Conservation (phyloP, 1,284 basidiomycete species). For the Apiotrichum porosum region DNA sequence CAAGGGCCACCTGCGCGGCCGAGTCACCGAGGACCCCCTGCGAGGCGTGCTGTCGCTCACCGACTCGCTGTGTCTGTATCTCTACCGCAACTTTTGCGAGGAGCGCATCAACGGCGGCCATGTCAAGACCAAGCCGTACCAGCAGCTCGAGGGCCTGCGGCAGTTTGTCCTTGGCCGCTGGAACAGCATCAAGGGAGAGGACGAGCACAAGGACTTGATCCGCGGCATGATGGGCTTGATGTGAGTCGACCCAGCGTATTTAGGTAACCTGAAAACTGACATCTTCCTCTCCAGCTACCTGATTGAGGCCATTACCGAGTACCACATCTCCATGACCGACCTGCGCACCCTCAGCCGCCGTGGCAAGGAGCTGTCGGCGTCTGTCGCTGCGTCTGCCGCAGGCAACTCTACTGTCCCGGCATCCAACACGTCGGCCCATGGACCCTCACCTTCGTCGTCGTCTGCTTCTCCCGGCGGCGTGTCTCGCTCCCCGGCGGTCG, state of each 20-base stretch:
- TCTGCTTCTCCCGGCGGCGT: conserved; percentile 13
- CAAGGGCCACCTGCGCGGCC: conserved; percentile 19
- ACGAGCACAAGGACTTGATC: conserved; percentile 24
- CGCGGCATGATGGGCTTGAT: conserved; percentile 44
- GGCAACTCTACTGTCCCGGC: conserved; percentile 3
- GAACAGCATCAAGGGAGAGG: conserved; percentile 27
- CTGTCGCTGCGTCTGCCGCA: neutral
- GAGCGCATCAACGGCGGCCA: conserved; percentile 40
- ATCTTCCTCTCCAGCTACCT: conserved; percentile 27
- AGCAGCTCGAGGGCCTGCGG: conserved; percentile 29
- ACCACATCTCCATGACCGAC: conserved; percentile 33
- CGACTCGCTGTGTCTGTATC: conserved; percentile 52
- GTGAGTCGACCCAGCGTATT: conserved; percentile 26
- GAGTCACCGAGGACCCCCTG: conserved; percentile 29
- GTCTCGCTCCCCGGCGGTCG: conserved; percentile 19
- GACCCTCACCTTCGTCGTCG: conserved; percentile 18
- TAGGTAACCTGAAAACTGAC: neutral
- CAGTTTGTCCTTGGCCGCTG: conserved; percentile 31
- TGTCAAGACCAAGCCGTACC: conserved; percentile 28
- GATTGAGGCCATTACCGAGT: conserved; percentile 41
- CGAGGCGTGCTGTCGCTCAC: conserved; percentile 49
- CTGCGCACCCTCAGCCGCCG: conserved; percentile 28
- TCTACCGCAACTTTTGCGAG: conserved; percentile 52
- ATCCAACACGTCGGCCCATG: conserved; percentile 8
- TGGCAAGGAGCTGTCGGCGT: conserved; percentile 19